Evolutionary conservation across 371 early-diverging fungal genomes (phyloP).

Genomic region (Parasitella parasitica): DNA sequence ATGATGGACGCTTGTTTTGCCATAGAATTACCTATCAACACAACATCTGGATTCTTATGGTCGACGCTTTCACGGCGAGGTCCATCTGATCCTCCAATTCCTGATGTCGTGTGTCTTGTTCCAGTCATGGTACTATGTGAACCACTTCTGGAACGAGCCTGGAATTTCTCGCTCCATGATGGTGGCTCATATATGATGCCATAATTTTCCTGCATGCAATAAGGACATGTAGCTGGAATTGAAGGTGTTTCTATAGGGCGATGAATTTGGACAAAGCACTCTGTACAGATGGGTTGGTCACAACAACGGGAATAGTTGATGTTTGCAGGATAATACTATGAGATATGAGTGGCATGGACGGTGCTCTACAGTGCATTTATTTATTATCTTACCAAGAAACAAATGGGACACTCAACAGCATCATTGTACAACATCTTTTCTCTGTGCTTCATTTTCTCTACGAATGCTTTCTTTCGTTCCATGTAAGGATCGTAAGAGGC

Average conservation of each 20-base stretch:
- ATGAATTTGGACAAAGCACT: conserved; percentile 93
- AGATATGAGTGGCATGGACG: not conserved
- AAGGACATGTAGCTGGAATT: conserved; percentile 80
- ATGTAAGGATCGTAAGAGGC: conserved; percentile 13
- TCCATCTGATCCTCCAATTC: conserved; percentile 23
- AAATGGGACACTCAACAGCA: conserved; percentile 91
- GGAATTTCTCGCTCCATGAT: conserved; percentile 39
- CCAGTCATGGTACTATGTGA: conserved; percentile 30
- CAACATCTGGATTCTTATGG: conserved; percentile 66
- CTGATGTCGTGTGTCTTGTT: conserved; percentile 47
- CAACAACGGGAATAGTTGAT: conserved; percentile 94
- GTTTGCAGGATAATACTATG: conserved; percentile 85
- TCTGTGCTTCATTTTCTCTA: conserved; percentile 36
- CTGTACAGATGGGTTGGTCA: conserved; percentile 93
- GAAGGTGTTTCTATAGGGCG: conserved; percentile 60
- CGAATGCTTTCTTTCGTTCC: conserved; percentile 31
- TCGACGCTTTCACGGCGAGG: conserved; percentile 60
- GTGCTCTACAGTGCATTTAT: not conserved
- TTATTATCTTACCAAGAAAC: conserved; percentile 71
- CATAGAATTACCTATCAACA: conserved; percentile 64
- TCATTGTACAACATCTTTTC: conserved; percentile 56
- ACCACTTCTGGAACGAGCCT: conserved; percentile 27
- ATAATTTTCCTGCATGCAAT: conserved; percentile 84
- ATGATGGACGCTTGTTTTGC: not conserved
- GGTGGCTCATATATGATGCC: conserved; percentile 75